Conservation (phyloP, 2,329 filamentous ascomycete genomes). For the Orbilia ellipsospora region DNA sequence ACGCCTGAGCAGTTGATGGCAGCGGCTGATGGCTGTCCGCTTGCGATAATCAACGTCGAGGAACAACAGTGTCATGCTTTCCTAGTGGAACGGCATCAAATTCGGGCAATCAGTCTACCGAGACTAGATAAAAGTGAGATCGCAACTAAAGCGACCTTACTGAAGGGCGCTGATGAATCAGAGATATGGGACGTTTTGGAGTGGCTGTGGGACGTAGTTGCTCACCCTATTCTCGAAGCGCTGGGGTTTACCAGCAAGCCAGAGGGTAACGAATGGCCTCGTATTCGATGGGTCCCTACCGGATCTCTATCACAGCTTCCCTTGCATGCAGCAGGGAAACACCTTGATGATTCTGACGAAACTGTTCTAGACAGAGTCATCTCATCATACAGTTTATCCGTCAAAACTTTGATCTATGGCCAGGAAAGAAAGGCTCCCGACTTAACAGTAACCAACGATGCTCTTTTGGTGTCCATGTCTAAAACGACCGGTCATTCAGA, state of each 20-base stretch:
- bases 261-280: constrained; percentile 50
- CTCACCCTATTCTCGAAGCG: constrained; percentile 58
- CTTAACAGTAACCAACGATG: constrained; percentile 11
- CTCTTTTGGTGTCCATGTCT: constrained; percentile 61
- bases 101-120: constrained; percentile 1
- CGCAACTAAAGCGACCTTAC: constrained; percentile 16
- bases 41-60: constrained; percentile 61
- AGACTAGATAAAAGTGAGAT: constrained; percentile 37
- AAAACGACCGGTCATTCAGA: constrained; percentile 56
- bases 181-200: constrained; percentile 55
- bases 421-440: constrained; percentile 40
- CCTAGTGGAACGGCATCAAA: constrained; percentile 15
- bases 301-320: constrained; percentile 59
- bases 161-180: constrained; percentile 39
- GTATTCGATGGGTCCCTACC: constrained; percentile 62
- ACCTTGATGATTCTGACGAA: constrained; percentile 54
- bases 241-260: constrained; percentile 57
- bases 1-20: constrained; percentile 56
- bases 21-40: constrained; percentile 57
- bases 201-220: constrained; percentile 61
- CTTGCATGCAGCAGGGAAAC: constrained; percentile 61
- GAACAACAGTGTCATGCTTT: constrained; percentile 14
- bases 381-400: constrained; percentile 62
- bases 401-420: constrained; percentile 60
- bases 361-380: constrained; percentile 62